Evolutionary conservation across 1,139 yeast genomes (phyloP).

Genomic region (Geotrichum citri-aurantii): DNA sequence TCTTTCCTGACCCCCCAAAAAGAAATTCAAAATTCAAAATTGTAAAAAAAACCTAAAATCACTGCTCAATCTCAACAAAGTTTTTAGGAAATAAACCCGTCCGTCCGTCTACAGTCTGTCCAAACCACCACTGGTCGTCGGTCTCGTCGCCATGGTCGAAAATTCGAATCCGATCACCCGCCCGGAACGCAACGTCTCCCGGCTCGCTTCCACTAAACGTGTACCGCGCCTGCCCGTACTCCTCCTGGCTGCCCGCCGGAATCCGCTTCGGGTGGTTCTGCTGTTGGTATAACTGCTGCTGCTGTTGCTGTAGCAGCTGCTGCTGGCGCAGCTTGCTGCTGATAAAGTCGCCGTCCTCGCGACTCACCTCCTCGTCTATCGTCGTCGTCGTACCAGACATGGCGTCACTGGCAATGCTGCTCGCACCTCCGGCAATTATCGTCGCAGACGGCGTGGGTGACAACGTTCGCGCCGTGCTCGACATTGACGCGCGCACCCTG

Average conservation of each 20-base stretch:
- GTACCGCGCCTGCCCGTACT: conserved; percentile 34
- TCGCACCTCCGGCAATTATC: neutral
- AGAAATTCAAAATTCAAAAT: no score
- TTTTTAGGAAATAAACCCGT: conserved; percentile 53
- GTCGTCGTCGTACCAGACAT: neutral
- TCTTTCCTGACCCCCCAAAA: no score
- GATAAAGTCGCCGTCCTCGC: conserved; percentile 7
- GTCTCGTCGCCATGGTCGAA: conserved; percentile 37
- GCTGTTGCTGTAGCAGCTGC: conserved; percentile 6
- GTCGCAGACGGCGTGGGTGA: conserved; percentile 5
- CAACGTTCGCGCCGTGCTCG: conserved; percentile 18
- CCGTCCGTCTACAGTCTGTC: conserved; percentile 42
- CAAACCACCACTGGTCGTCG: conserved; percentile 58
- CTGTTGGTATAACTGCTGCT: conserved; percentile 10
- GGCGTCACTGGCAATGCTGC: neutral
- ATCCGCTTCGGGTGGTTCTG: conserved; percentile 9
- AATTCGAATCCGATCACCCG: conserved; percentile 47
- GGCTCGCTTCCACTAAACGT: conserved; percentile 38
- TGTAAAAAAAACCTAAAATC: neutral
- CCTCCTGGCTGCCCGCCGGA: conserved; percentile 19
- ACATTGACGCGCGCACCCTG: conserved; percentile 20
- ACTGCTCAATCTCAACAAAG: conserved; percentile 38
- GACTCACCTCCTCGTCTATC: conserved; percentile 5
- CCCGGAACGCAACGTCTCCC: conserved; percentile 47
- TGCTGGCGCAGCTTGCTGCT: conserved; percentile 2